A percentile compares a stretch with the other conserved stretches of the same genome.
phyloP scores from a whole-genome alignment of 2,329 filamentous ascomycete species.

The Sporothrix dimorphospora region DNA sequence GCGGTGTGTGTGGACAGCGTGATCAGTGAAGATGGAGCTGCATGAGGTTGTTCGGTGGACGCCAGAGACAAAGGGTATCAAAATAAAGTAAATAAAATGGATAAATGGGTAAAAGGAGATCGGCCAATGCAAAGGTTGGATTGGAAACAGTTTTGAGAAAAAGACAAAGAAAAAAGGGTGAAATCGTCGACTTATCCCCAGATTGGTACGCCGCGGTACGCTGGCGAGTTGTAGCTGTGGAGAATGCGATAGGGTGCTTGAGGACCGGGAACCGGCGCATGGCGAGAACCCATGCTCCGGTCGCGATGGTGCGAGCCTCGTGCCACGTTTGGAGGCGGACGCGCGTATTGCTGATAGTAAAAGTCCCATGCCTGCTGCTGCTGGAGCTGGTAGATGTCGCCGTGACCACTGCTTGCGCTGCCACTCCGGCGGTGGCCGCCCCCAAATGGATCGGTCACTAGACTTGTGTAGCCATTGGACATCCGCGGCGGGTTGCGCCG shows the following conservation, averaged over 20 bases:
- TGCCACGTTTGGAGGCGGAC: slow-evolving; percentile 42
- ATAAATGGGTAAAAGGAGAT: neutral
- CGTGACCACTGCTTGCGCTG: slow-evolving; percentile 31
- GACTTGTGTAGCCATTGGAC: slow-evolving; percentile 27
- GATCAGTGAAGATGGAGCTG: neutral
- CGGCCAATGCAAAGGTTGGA: neutral
- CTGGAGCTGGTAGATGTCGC: slow-evolving; percentile 20
- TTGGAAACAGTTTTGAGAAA: neutral
- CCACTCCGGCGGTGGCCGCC: neutral
- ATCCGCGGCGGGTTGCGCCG: slow-evolving; percentile 9
- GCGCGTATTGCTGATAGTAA: slow-evolving; percentile 42
- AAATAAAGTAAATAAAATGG: neutral
- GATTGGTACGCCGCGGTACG: slow-evolving; percentile 58
- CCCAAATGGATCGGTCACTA: slow-evolving; percentile 33
- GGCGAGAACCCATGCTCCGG: slow-evolving; percentile 43
- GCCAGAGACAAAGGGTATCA: slow-evolving; percentile 16
- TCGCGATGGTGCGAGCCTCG: slow-evolving; percentile 45
- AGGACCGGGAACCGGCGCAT: slow-evolving; percentile 31
- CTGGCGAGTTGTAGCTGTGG: slow-evolving; percentile 63
- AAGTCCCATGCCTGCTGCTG: slow-evolving; percentile 40
- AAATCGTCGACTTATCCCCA: slow-evolving; percentile 48
- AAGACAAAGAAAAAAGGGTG: neutral
- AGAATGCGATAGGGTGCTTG: slow-evolving; percentile 54
- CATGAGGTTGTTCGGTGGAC: neutral
- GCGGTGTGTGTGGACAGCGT: neutral